These are phyloP conservation scores for Micractinium sp. DNA, from an alignment of 139 green algal species.

Conservation along the genomic window DNA sequence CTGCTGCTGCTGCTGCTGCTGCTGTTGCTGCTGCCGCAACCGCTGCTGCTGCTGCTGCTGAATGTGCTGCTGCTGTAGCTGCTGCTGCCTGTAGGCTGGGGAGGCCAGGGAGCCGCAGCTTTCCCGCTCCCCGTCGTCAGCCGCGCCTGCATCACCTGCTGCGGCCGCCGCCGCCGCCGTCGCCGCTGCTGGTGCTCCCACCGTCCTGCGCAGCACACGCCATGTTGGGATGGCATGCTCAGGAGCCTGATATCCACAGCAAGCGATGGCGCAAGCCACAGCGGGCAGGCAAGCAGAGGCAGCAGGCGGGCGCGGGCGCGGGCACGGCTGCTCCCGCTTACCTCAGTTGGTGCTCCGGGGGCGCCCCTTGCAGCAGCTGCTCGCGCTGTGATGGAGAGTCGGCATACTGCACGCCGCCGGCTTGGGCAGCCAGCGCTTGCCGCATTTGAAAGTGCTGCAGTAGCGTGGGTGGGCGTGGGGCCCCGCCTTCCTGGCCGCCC, in stretches of 20 bases:
- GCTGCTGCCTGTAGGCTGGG: not conserved
- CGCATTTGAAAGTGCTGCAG: too few species aligned
- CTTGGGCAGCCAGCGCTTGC: too few species aligned
- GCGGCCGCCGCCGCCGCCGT: too few species aligned
- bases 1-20: not conserved
- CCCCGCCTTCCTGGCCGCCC: too few species aligned
- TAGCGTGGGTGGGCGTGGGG: too few species aligned
- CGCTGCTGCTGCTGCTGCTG: not conserved
- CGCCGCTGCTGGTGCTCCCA: not conserved
- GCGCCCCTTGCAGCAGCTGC: too few species aligned
- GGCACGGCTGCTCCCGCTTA: too few species aligned
- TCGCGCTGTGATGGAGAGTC: too few species aligned
- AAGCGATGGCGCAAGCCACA: not conserved
- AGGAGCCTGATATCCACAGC: not conserved
- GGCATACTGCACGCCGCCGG: too few species aligned
- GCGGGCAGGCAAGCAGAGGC: too few species aligned
- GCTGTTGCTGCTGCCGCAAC: not conserved
- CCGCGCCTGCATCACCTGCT: not conserved
- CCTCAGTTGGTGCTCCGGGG: too few species aligned
- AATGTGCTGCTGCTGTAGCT: not conserved
- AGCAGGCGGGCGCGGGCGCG: too few species aligned
- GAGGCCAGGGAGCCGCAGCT: not conserved
- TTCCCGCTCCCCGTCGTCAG: not conserved
- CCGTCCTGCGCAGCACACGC: not conserved
- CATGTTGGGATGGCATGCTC: not conserved